phyloP scores from a whole-genome alignment of 768 basidiomycete genomes.

The Strobilomyces dryophilus region DNA sequence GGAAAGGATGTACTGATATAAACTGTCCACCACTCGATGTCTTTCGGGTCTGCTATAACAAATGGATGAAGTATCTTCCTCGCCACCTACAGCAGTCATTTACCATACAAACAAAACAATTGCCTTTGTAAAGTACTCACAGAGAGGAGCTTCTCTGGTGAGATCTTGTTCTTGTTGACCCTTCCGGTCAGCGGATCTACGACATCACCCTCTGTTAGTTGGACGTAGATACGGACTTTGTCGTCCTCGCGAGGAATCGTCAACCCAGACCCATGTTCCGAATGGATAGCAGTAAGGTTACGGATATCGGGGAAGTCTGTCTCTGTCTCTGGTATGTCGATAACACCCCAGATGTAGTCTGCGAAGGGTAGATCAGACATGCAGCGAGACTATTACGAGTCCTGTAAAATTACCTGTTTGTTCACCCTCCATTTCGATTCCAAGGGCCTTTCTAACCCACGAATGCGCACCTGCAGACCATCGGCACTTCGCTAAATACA shows the following conservation, averaged over 20 bases:
- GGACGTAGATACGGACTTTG: constrained; percentile 15
- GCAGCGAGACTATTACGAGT: background rate
- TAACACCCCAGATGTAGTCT: constrained; percentile 1
- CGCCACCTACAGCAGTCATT: constrained; percentile 39
- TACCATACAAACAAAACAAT: background rate
- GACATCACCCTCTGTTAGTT: constrained; percentile 48
- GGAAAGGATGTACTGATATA: constrained; percentile 42
- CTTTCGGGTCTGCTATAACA: constrained; percentile 40
- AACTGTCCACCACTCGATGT: constrained; percentile 32
- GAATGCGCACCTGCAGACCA: constrained; percentile 37
- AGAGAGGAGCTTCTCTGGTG: constrained; percentile 48
- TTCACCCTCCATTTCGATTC: constrained; percentile 45
- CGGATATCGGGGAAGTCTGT: constrained; percentile 2
- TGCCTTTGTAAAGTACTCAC: constrained; percentile 27
- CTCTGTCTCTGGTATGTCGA: background rate
- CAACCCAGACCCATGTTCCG: background rate
- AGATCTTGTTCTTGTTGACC: constrained; percentile 48
- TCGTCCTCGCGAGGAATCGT: background rate
- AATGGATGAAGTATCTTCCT: constrained; percentile 56
- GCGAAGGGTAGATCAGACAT: background rate
- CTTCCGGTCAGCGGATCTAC: constrained; percentile 43
- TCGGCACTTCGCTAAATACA: background rate
- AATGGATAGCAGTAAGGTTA: background rate
- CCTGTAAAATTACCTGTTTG: constrained; percentile 23
- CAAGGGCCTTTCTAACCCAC: constrained; percentile 43